phyloP scores from a whole-genome alignment of 1,139 yeast genomes.

The Blastobotrys malaysiensis region DNA sequence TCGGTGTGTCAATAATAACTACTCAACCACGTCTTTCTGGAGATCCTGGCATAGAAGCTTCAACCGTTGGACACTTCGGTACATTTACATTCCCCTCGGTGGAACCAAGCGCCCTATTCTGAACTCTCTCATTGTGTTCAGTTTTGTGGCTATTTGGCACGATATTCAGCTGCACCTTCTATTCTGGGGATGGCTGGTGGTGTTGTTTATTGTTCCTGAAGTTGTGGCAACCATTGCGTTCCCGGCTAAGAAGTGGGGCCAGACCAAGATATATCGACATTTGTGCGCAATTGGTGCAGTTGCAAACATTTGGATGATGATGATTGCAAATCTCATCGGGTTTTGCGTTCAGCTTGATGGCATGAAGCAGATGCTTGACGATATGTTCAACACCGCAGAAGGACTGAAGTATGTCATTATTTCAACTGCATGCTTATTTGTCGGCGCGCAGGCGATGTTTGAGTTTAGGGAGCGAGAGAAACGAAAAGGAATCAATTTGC shows the following conservation, averaged over 20 bases:
- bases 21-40: constrained; percentile 92
- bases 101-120: constrained; percentile 62
- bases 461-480: constrained; percentile 83
- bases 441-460: constrained; percentile 91
- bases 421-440: constrained; percentile 65
- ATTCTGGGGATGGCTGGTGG: constrained; percentile 96
- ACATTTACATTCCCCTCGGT: constrained; percentile 82
- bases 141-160: constrained; percentile 98
- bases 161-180: constrained; percentile 82
- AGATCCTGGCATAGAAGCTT: constrained; percentile 97
- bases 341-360: constrained; percentile 93
- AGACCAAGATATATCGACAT: constrained; percentile 70
- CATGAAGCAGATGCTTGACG: constrained; percentile 54
- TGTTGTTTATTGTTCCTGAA: constrained; percentile 85
- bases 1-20: constrained; percentile 91
- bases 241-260: constrained; percentile 31
- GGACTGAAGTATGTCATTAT: constrained; percentile 62
- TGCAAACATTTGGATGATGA: constrained; percentile 93
- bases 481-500: constrained; percentile 73
- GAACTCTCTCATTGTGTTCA: constrained; percentile 81
- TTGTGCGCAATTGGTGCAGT: constrained; percentile 86
- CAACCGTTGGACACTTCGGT: constrained; percentile 81
- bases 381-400: constrained; percentile 62
- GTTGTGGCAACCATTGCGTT: constrained; percentile 49
- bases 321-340: constrained; percentile 92